These are phyloP conservation scores for Aspergillus sp. DNA, from an alignment of 2,329 filamentous ascomycete species.

Conservation along the genomic window DNA sequence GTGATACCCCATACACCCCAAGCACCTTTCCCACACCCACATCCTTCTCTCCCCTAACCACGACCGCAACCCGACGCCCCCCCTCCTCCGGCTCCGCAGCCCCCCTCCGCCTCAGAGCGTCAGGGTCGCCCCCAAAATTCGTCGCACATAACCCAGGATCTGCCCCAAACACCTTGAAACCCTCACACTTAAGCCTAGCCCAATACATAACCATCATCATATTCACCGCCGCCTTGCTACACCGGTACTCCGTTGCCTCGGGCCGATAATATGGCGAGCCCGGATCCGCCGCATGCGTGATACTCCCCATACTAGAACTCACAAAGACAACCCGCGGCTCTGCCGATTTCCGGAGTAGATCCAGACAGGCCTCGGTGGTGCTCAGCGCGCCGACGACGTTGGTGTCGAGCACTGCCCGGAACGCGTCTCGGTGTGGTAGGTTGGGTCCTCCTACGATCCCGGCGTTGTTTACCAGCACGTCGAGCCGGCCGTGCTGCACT, in stretches of 20 bases:
- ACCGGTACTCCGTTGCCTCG: slow-evolving; percentile 36
- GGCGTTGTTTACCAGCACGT: slow-evolving; percentile 22
- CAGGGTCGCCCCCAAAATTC: slow-evolving; percentile 11
- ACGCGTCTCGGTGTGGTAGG: slow-evolving; percentile 21
- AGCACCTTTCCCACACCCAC: slow-evolving; percentile 34
- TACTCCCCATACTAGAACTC: slow-evolving; percentile 34
- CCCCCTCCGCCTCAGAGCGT: slow-evolving; percentile 11
- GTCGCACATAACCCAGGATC: slow-evolving; percentile 49
- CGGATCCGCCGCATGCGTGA: slow-evolving; percentile 28
- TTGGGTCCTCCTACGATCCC: slow-evolving; percentile 3
- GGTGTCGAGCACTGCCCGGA: slow-evolving; percentile 32
- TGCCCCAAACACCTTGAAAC: slow-evolving; percentile 49
- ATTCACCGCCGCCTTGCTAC: slow-evolving; percentile 45
- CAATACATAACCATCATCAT: slow-evolving; percentile 45
- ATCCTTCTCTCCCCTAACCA: slow-evolving; percentile 34
- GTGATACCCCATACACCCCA: slow-evolving; percentile 10
- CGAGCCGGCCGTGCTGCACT: slow-evolving; percentile 46
- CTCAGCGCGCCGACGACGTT: slow-evolving; percentile 41
- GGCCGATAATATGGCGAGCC: slow-evolving; percentile 21
- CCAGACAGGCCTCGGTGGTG: slow-evolving; percentile 36
- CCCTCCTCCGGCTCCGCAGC: slow-evolving; percentile 16
- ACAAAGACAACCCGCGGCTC: slow-evolving; percentile 42
- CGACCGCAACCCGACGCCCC: slow-evolving; percentile 6
- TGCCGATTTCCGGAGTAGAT: slow-evolving; percentile 25
- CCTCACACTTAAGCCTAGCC: slow-evolving; percentile 35